Percentiles rank a stretch among this genome's conserved stretches.
Evolutionary conservation across 2,329 filamentous ascomycete genomes (phyloP).

Genomic region (Sarocladium kiliense): DNA sequence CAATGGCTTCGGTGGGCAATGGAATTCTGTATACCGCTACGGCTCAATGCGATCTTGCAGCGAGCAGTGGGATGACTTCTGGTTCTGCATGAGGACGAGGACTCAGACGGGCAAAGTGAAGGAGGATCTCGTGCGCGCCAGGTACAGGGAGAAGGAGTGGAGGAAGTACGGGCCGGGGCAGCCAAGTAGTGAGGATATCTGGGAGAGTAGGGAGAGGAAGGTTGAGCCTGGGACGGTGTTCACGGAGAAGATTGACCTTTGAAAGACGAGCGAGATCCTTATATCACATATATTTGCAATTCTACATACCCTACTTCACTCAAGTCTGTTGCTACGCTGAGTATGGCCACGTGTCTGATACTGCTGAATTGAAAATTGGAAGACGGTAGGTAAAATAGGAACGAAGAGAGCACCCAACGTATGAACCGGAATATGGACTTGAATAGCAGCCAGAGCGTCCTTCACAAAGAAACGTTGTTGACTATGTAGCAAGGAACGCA

Average conservation of each 20-base stretch:
- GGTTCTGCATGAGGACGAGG: slow-evolving; percentile 92
- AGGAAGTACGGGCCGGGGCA: slow-evolving; percentile 58
- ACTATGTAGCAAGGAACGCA: too few relatives aligned
- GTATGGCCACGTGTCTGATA: too few relatives aligned
- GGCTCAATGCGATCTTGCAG: slow-evolving; percentile 72
- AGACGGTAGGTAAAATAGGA: too few relatives aligned
- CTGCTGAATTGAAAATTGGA: too few relatives aligned
- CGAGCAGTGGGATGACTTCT: slow-evolving; percentile 89
- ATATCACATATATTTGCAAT: background rate
- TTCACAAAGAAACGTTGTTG: too few relatives aligned
- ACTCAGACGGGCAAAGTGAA: slow-evolving; percentile 54
- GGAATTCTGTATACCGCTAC: slow-evolving; percentile 85
- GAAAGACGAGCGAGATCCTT: slow-evolving; percentile 11
- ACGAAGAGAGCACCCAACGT: too few relatives aligned
- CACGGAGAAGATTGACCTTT: slow-evolving; percentile 30
- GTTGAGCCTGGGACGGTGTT: slow-evolving; percentile 47
- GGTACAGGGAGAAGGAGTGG: slow-evolving; percentile 61
- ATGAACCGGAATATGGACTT: too few relatives aligned
- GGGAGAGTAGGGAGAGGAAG: slow-evolving; percentile 66
- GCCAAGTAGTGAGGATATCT: slow-evolving; percentile 84
- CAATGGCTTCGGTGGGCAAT: slow-evolving; percentile 85
- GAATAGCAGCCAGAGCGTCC: too few relatives aligned
- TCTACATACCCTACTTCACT: background rate
- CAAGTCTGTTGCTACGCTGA: background rate
- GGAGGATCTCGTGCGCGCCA: slow-evolving; percentile 57